Evolutionary conservation across 1,284 basidiomycete genomes (phyloP).

Genomic region (Ganoderma leucocontextum): DNA sequence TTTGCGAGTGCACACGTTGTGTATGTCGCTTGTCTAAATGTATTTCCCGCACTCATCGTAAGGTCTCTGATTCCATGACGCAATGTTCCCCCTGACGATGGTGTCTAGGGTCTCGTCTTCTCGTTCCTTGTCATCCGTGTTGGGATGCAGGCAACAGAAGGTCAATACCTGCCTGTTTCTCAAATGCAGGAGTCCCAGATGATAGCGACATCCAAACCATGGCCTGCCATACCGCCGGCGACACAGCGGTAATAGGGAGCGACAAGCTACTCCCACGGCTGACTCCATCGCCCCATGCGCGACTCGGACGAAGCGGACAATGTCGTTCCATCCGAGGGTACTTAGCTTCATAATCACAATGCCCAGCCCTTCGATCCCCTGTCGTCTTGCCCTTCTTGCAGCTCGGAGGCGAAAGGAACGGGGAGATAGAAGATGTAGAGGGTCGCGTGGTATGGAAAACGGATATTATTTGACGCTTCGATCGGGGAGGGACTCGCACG

Average conservation of each 20-base stretch:
- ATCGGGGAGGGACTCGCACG: not conserved
- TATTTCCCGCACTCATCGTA: conserved; percentile 9
- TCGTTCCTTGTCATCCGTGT: conserved; percentile 6
- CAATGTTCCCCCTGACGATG: not conserved
- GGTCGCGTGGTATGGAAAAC: not conserved
- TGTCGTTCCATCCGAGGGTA: not conserved
- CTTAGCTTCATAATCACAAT: not conserved
- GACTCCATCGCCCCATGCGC: not conserved
- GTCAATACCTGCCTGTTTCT: not conserved
- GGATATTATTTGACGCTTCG: not conserved
- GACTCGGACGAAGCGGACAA: not conserved
- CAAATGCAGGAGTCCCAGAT: not conserved
- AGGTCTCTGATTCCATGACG: not conserved
- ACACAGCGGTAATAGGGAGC: not conserved
- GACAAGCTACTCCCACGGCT: not conserved
- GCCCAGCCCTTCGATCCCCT: not conserved
- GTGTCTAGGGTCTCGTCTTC: not conserved
- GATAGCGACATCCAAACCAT: not conserved
- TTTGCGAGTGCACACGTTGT: conserved; percentile 1
- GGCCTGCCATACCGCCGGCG: not conserved
- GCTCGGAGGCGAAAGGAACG: not conserved
- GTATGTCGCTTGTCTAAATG: not conserved
- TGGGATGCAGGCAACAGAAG: not conserved
- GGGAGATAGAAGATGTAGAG: not conserved
- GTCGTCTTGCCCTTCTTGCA: not conserved